Percentiles rank a stretch among this genome's conserved stretches.
These are phyloP conservation scores for Aureobasidium lini DNA, from an alignment of 2,329 filamentous ascomycete species.

Conservation along the genomic window DNA sequence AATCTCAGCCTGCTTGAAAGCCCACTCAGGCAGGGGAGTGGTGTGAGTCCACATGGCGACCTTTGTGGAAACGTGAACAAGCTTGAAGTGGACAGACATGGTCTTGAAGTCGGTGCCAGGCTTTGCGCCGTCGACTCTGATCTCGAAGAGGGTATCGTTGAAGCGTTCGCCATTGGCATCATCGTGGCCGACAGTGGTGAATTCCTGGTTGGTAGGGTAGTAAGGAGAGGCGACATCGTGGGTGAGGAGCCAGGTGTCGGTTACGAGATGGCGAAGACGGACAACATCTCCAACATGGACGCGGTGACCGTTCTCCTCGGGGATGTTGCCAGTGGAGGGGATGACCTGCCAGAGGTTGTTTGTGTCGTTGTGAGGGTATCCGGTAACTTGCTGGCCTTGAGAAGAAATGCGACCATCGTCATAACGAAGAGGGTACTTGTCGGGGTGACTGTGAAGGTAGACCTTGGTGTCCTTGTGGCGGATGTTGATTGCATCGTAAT, in stretches of 20 bases:
- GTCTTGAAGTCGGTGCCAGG: conserved; percentile 76
- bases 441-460: conserved; percentile 87
- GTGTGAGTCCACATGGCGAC: conserved; percentile 99
- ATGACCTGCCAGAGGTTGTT: conserved; percentile 98
- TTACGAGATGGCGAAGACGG: conserved; percentile 77
- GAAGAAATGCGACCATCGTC: conserved; percentile 96
- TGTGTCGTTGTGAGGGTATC: conserved; percentile 95
- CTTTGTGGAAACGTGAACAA: conserved; percentile 88
- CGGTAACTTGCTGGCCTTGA: conserved; percentile 94
- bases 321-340: conserved; percentile 49
- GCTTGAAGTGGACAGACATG: conserved; percentile 87
- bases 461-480: conserved; percentile 96
- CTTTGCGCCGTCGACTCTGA: conserved; percentile 84
- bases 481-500: conserved; percentile 80
- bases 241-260: conserved; percentile 77
- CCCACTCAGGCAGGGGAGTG: conserved; percentile 94
- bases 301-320: conserved; percentile 50
- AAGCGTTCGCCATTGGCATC: conserved; percentile 65
- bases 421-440: conserved; percentile 86
- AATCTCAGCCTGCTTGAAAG: conserved; percentile 94
- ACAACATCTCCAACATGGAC: conserved; percentile 82
- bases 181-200: conserved; percentile 70
- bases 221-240: conserved; percentile 96
- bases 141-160: conserved; percentile 89
- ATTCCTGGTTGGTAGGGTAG: conserved; percentile 97